Evolutionary conservation across 2,329 filamentous ascomycete species (phyloP), one percentile per base, ranked within the genome.

Genomic region (Pseudocercospora eumusae): DNA sequence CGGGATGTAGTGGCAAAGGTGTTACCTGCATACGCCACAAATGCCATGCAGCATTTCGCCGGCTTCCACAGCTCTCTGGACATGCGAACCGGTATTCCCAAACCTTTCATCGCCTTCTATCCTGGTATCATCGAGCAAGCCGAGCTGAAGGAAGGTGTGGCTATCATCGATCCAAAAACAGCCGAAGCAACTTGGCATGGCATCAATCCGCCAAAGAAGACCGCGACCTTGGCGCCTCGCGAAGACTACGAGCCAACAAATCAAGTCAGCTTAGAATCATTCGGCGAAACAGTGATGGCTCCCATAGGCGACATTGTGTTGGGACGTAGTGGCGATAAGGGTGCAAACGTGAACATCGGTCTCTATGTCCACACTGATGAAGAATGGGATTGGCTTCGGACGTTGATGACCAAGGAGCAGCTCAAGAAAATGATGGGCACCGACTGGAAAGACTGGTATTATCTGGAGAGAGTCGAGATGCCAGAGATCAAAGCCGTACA

Each of bases 401-500:
- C 66, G 3, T 60, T 73, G 9, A 54, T 74, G 57, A 70, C 68
- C 9, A 64, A 63, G 13, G 63, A 55, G 7, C 69, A 68, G 47
- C 60, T 74, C 53, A 61, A 57, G 18, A 63, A 69, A 50, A 63
- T 75, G 63, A 64, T 75, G 59, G 71, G 68, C 1, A 61, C 64
- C 13, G 71, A 74, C 42, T 74, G 67, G 67, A 49, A 69, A 27
- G 68, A 69, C 28, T 67, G 67, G 64, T 68, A 71, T 47, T 61
- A 63, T 4, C 68, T 78, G 42, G 75, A 78, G 64, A 69, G 76
- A 1, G 75, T 76, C 53, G 76, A 79, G 63, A 71, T 79, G 64
- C 72, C 71, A 0, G 70, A 74, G 15, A 73, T 79, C 20, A 66
- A 69, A 25, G 76, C 77, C 2, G 76, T 79, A 47, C 77, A 79